phyloP scores from a whole-genome alignment of 148 eudicot genomes.

The Cornus kousa region DNA sequence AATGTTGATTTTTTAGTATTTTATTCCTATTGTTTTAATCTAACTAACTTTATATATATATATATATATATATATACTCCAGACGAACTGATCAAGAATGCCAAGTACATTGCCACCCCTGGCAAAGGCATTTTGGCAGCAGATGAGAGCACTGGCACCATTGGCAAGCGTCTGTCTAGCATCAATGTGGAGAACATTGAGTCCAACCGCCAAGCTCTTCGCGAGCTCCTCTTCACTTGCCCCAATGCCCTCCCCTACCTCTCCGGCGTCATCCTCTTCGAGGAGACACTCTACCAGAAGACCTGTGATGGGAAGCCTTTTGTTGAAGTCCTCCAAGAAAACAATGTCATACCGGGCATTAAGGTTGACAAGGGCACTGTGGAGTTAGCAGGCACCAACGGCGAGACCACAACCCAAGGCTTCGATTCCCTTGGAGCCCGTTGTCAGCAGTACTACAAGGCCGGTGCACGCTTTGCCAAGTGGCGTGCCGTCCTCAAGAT shows the following conservation, averaged over 20 bases:
- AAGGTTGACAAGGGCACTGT: slow-evolving; percentile 89
- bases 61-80: background rate
- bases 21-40: background rate
- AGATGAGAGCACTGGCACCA: slow-evolving; percentile 92
- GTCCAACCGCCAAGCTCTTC: slow-evolving; percentile 79
- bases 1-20: no score
- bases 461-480: slow-evolving; percentile 94
- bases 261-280: slow-evolving; percentile 89
- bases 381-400: slow-evolving; percentile 77
- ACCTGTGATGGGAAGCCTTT: slow-evolving; percentile 73
- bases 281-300: slow-evolving; percentile 82
- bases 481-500: slow-evolving; percentile 96
- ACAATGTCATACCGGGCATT: slow-evolving; percentile 79
- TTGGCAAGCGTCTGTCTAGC: slow-evolving; percentile 75
- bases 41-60: background rate
- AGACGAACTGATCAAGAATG: slow-evolving; percentile 89
- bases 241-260: slow-evolving; percentile 64
- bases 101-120: slow-evolving; percentile 92
- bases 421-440: slow-evolving; percentile 74
- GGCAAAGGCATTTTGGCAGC: slow-evolving; percentile 95
- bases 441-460: slow-evolving; percentile 75
- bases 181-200: slow-evolving; percentile 80
- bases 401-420: slow-evolving; percentile 92
- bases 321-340: slow-evolving; percentile 59
- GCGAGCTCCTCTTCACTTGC: slow-evolving; percentile 77